Evolutionary conservation across 768 basidiomycete genomes (phyloP).

Genomic region (Amanita inopinata): DNA sequence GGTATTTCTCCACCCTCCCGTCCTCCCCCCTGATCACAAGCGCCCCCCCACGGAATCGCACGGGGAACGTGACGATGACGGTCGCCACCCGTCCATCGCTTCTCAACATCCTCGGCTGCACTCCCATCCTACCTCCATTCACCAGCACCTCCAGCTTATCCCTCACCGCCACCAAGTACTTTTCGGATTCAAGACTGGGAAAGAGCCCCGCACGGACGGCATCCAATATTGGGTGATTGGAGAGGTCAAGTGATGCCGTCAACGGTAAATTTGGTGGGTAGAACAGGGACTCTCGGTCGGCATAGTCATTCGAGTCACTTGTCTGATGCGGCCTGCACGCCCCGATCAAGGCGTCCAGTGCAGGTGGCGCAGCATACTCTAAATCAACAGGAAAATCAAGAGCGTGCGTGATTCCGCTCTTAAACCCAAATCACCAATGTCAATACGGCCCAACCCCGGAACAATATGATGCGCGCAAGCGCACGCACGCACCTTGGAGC

Average conservation of each 20-base stretch:
- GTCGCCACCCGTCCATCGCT: slow-evolving; percentile 68
- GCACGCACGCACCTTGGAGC: slow-evolving; percentile 49
- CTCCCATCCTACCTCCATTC: slow-evolving; percentile 46
- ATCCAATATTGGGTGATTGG: slow-evolving; percentile 76
- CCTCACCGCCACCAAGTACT: slow-evolving; percentile 57
- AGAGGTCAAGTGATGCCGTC: slow-evolving; percentile 68
- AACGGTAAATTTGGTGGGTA: slow-evolving; percentile 67
- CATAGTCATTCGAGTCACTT: slow-evolving; percentile 40
- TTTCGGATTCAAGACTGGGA: slow-evolving; percentile 55
- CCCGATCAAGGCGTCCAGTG: slow-evolving; percentile 69
- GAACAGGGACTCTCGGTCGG: slow-evolving; percentile 56
- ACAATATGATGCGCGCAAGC: not conserved
- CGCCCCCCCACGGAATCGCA: slow-evolving; percentile 62
- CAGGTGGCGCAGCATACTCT: slow-evolving; percentile 63
- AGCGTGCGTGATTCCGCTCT: slow-evolving; percentile 75
- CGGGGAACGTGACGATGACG: slow-evolving; percentile 63
- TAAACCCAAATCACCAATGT: not conserved
- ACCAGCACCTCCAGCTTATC: slow-evolving; percentile 65
- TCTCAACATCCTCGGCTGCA: slow-evolving; percentile 41
- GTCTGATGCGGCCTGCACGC: slow-evolving; percentile 61
- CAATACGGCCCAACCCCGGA: not conserved
- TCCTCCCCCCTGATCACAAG: slow-evolving; percentile 48
- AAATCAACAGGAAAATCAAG: slow-evolving; percentile 77
- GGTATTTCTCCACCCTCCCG: slow-evolving; percentile 51
- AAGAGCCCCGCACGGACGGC: slow-evolving; percentile 66